Conservation (phyloP, 1,284 basidiomycete species). For the Taiwanofungus camphoratus region DNA sequence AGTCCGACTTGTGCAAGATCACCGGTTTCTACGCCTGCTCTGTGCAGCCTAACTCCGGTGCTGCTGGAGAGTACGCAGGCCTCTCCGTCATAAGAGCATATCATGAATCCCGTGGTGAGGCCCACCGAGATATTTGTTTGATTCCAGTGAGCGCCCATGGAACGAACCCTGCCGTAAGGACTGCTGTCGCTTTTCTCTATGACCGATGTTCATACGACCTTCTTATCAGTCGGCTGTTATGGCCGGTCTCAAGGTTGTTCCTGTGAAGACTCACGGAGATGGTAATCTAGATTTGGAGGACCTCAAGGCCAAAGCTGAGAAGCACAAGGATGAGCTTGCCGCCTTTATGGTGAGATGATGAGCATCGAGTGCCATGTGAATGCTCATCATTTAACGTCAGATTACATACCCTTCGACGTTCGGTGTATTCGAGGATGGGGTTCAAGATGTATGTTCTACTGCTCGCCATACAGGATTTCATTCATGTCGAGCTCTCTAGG, state of each 20-base stretch:
- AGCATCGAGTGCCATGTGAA: no score
- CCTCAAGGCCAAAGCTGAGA: constrained; percentile 81
- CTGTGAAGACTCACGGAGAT: constrained; percentile 84
- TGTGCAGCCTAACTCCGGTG: constrained; percentile 96
- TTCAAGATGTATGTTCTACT: constrained; percentile 55
- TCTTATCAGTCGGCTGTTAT: constrained; percentile 82
- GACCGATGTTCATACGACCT: neutral
- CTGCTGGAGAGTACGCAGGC: constrained; percentile 94
- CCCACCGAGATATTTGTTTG: constrained; percentile 86
- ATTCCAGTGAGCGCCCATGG: constrained; percentile 96
- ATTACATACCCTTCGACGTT: constrained; percentile 95
- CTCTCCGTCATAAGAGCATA: constrained; percentile 92
- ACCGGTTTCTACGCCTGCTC: constrained; percentile 95
- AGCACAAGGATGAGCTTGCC: constrained; percentile 88
- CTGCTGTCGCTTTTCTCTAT: neutral
- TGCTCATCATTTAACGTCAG: constrained; percentile 30
- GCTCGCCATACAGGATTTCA: neutral
- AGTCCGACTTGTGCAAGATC: constrained; percentile 86
- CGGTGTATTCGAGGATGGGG: constrained; percentile 93
- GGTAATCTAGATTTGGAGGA: constrained; percentile 90
- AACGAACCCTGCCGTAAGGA: constrained; percentile 86
- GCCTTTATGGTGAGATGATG: constrained; percentile 84
- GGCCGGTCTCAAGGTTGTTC: constrained; percentile 94
- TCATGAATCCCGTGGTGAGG: constrained; percentile 84
- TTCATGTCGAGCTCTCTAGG: constrained; percentile 35